Conservation (phyloP, 768 basidiomycete genomes). For the Collybia nuda region DNA sequence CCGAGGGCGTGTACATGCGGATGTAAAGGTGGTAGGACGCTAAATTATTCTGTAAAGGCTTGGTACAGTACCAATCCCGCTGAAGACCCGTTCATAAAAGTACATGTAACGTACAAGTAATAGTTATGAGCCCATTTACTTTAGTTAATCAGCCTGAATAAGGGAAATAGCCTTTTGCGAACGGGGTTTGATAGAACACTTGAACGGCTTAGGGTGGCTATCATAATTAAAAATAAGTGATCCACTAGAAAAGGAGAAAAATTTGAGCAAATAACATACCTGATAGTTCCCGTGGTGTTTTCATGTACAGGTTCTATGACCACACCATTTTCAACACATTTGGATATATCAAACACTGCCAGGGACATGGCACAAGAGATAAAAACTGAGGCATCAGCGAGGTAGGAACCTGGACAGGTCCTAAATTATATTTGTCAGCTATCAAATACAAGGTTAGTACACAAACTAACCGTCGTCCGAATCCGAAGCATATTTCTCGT, state of each 20-base stretch:
- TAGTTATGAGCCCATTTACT: constrained; percentile 11
- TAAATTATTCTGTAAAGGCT: no score
- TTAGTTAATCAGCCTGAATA: constrained; percentile 44
- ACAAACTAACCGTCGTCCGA: constrained; percentile 56
- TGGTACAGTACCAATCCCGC: constrained; percentile 11
- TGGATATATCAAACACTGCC: constrained; percentile 51
- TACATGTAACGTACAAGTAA: constrained; percentile 23
- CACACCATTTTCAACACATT: constrained; percentile 42
- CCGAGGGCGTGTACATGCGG: no score
- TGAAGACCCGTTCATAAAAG: constrained; percentile 45
- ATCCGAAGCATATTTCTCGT: constrained; percentile 65
- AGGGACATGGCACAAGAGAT: constrained; percentile 52
- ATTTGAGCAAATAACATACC: constrained; percentile 28
- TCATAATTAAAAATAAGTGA: not conserved
- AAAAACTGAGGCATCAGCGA: constrained; percentile 55
- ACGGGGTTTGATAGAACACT: constrained; percentile 58
- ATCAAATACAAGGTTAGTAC: not conserved
- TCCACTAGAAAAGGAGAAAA: no score
- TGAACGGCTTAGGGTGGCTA: constrained; percentile 63
- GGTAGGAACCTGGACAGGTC: constrained; percentile 51
- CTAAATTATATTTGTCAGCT: constrained; percentile 21
- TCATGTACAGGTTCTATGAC: constrained; percentile 53
- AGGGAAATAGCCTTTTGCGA: constrained; percentile 54
- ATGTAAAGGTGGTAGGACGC: no score
- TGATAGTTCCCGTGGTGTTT: constrained; percentile 63